A percentile compares a stretch with the other conserved stretches of the same genome.
These are phyloP conservation scores for Microstegium vimineum DNA, from an alignment of 176 grass and related monocot species.

Conservation along the genomic window DNA sequence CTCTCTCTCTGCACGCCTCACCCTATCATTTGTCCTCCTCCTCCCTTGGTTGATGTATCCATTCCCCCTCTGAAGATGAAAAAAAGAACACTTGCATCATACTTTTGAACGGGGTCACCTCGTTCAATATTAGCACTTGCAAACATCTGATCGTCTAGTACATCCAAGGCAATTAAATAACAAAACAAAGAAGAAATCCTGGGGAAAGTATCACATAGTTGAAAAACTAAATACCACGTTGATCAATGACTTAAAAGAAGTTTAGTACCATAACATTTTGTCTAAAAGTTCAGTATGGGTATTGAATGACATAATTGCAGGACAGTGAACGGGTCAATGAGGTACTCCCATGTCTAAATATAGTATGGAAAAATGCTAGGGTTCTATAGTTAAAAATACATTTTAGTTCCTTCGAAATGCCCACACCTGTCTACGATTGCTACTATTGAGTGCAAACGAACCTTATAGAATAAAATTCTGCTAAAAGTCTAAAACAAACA, in stretches of 20 bases:
- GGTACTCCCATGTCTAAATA: background rate
- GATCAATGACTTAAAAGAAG: background rate
- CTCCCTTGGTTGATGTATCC: conserved; percentile 53
- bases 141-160: conserved; percentile 2
- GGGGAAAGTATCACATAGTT: background rate
- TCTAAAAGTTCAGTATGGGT: background rate
- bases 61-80: conserved; percentile 48
- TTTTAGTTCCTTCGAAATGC: background rate
- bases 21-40: conserved; percentile 55
- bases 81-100: conserved; percentile 5
- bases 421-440: background rate
- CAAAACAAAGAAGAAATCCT: background rate
- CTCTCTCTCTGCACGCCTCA: conserved; percentile 58
- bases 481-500: background rate
- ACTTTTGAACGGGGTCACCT: background rate
- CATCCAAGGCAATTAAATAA: background rate
- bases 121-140: background rate
- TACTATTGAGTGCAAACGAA: background rate
- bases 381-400: background rate
- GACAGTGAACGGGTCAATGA: background rate
- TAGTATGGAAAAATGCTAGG: background rate
- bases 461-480: background rate
- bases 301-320: background rate
- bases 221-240: background rate
- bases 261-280: background rate